Percentiles rank a stretch among this genome's conserved stretches.
phyloP scores from a whole-genome alignment of 306 rosid genomes.

The Pyrus communis region DNA sequence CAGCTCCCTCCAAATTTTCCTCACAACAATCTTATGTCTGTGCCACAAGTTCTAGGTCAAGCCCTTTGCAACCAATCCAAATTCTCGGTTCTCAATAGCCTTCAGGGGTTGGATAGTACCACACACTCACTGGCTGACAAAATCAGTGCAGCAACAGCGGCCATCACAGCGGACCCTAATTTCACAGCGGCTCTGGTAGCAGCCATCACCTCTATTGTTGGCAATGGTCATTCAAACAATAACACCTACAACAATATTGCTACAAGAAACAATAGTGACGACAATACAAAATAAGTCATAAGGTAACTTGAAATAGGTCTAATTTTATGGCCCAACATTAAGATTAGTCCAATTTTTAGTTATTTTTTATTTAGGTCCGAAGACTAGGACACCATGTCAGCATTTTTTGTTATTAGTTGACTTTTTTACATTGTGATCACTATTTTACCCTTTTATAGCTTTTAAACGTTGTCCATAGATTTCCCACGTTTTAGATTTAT shows the following conservation, averaged over 20 bases:
- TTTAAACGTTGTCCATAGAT: no score
- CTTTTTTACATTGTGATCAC: no score
- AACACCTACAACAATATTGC: not conserved
- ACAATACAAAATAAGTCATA: constrained; percentile 1
- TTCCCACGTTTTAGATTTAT: no score
- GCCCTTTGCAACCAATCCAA: not conserved
- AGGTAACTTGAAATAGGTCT: no score
- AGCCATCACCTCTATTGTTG: constrained; percentile 47
- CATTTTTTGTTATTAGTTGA: no score
- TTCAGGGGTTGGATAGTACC: constrained; percentile 18
- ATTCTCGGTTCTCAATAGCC: not conserved
- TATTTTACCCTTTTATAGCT: no score
- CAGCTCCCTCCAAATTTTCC: not conserved
- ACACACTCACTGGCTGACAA: constrained; percentile 20
- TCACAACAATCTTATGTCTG: not conserved
- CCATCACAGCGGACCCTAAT: constrained; percentile 52
- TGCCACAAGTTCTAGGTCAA: constrained; percentile 21
- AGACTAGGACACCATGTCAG: no score
- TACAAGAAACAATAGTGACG: constrained; percentile 17
- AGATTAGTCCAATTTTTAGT: no score
- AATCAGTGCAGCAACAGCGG: constrained; percentile 42
- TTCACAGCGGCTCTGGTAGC: constrained; percentile 59
- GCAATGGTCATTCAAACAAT: constrained; percentile 24
- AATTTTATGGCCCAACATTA: no score
- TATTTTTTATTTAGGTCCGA: no score